Conservation (phyloP, 352 stramenopile genomes). For the Plasmopara muralis region DNA sequence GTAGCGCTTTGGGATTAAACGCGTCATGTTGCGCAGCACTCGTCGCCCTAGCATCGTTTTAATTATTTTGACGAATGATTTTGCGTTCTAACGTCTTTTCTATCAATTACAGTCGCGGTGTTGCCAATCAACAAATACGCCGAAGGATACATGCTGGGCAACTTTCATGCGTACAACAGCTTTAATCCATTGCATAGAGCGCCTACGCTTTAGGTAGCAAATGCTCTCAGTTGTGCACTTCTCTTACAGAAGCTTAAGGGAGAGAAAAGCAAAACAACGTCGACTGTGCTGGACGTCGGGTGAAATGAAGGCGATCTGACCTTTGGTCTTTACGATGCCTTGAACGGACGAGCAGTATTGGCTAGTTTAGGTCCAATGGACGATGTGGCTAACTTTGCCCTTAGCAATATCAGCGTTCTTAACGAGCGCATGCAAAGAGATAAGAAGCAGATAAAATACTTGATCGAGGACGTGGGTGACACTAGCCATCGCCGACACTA, state of each 20-base stretch:
- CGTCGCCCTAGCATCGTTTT: slow-evolving; percentile 18
- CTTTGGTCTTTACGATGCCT: slow-evolving; percentile 53
- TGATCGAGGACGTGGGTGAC: slow-evolving; percentile 47
- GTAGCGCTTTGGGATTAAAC: slow-evolving; percentile 24
- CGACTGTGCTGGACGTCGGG: slow-evolving; percentile 63
- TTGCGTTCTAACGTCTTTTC: slow-evolving; percentile 3
- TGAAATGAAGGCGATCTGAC: slow-evolving; percentile 84
- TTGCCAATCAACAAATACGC: slow-evolving; percentile 23
- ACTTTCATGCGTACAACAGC: slow-evolving; percentile 83
- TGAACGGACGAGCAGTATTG: slow-evolving; percentile 27
- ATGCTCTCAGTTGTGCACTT: slow-evolving; percentile 38
- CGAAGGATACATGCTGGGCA: slow-evolving; percentile 69
- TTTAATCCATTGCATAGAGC: slow-evolving; percentile 71
- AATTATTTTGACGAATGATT: background rate
- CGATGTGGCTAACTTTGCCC: slow-evolving; percentile 44
- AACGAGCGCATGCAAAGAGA: slow-evolving; percentile 67
- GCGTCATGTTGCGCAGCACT: slow-evolving; percentile 15
- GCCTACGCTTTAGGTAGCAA: slow-evolving; percentile 52
- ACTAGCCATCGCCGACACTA: slow-evolving; percentile 56
- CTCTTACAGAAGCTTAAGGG: slow-evolving; percentile 16
- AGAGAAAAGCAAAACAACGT: slow-evolving; percentile 12
- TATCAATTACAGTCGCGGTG: slow-evolving; percentile 7
- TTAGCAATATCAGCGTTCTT: slow-evolving; percentile 47
- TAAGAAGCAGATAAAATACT: slow-evolving; percentile 53
- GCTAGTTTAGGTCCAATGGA: slow-evolving; percentile 12